Evolutionary conservation across 139 green algal genomes (phyloP).

Genomic region (Dunaliella sp.): DNA sequence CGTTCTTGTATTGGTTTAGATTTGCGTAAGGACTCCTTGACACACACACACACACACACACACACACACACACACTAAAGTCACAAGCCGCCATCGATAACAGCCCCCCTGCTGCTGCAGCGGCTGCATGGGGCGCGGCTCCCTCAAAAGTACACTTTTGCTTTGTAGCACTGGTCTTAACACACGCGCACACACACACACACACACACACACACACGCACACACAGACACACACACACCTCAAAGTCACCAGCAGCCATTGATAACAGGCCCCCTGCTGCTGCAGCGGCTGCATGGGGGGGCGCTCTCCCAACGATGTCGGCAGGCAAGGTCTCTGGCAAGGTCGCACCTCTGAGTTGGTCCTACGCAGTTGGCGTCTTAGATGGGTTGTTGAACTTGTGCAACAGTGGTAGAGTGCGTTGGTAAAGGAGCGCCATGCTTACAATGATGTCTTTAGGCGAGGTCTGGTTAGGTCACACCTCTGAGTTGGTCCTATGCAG

Average conservation of each 20-base stretch:
- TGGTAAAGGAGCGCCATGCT: too few species aligned
- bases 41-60: too few species aligned
- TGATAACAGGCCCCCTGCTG: constrained; percentile 54
- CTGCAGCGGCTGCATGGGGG: neutral
- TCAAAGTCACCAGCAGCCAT: constrained; percentile 98
- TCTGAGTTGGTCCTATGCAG: constrained; percentile 81
- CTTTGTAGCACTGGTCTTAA: constrained; percentile 70
- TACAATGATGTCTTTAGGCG: constrained; percentile 49
- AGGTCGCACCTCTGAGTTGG: constrained; percentile 68
- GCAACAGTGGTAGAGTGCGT: too few species aligned
- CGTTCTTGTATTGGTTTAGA: too few species aligned
- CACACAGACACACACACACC: constrained; percentile 42
- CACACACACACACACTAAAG: constrained; percentile 74
- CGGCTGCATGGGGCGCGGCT: neutral
- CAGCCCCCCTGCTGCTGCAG: constrained; percentile 20
- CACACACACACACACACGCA: too few species aligned
- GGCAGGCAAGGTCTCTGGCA: constrained; percentile 70
- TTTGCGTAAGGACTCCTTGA: too few species aligned
- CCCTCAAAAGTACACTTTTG: constrained; percentile 70
- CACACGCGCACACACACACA: too few species aligned
- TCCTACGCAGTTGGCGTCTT: too few species aligned
- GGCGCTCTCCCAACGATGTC: constrained; percentile 38
- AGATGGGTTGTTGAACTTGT: too few species aligned
- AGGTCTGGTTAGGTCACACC: constrained; percentile 61
- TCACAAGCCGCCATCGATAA: constrained; percentile 95